phyloP scores from a whole-genome alignment of 1,284 basidiomycete genomes.

The Neotropicomus parvogracilis region DNA sequence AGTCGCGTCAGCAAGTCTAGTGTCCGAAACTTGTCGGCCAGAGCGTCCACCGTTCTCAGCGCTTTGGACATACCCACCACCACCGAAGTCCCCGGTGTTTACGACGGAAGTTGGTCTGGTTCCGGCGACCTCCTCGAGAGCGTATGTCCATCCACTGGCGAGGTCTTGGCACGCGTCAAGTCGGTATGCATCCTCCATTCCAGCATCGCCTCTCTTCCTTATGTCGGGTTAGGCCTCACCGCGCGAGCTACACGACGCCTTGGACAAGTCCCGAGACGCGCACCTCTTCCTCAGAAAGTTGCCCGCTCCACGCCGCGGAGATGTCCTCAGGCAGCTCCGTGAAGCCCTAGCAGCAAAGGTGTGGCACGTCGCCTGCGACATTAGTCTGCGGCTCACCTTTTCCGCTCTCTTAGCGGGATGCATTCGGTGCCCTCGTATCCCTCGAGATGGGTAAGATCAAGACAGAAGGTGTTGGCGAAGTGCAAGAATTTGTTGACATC shows the following conservation, averaged over 20 bases:
- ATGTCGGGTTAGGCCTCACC: constrained; percentile 52
- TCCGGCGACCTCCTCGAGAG: constrained; percentile 67
- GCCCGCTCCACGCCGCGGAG: constrained; percentile 85
- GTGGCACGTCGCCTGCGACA: constrained; percentile 2
- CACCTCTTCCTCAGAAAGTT: constrained; percentile 68
- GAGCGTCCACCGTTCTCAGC: constrained; percentile 62
- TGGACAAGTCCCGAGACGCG: constrained; percentile 69
- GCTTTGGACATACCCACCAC: constrained; percentile 58
- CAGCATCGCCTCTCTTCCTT: not conserved
- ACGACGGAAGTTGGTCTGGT: constrained; percentile 77
- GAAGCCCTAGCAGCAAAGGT: constrained; percentile 80
- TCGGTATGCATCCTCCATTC: constrained; percentile 43
- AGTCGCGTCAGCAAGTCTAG: not conserved
- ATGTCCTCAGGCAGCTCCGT: constrained; percentile 84
- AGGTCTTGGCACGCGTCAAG: constrained; percentile 64
- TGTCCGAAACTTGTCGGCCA: constrained; percentile 48
- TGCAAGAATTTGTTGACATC: constrained; percentile 93
- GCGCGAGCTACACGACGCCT: constrained; percentile 60
- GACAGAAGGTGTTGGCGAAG: constrained; percentile 90
- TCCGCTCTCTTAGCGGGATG: constrained; percentile 53
- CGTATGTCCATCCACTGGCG: constrained; percentile 73
- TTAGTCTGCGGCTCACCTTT: not conserved
- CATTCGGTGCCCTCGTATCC: constrained; percentile 78
- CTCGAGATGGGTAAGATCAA: constrained; percentile 96
- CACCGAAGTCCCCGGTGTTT: constrained; percentile 62